phyloP scores from a whole-genome alignment of 1,284 basidiomycete species.

The Trichosporon inkin region DNA sequence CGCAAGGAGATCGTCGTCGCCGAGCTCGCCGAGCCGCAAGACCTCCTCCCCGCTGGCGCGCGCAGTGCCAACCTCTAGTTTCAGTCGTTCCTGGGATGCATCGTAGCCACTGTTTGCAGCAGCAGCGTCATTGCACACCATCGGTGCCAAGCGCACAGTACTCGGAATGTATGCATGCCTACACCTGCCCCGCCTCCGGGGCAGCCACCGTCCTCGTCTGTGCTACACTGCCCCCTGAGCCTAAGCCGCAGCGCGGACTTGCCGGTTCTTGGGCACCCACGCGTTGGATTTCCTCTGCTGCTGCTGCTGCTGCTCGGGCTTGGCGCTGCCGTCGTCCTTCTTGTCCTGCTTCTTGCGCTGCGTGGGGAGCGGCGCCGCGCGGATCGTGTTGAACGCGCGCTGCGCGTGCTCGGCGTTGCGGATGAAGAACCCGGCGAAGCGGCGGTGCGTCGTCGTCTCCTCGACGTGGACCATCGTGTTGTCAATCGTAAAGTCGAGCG shows the following conservation, averaged over 20 bases:
- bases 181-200: not conserved
- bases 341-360: conserved; percentile 29
- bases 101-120: not conserved
- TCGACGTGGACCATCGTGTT: conserved; percentile 92
- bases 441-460: conserved; percentile 83
- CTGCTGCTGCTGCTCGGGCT: not conserved
- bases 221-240: too few species aligned
- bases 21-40: conserved; percentile 13
- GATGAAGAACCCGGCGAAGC: conserved; percentile 96
- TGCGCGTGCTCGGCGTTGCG: conserved; percentile 86
- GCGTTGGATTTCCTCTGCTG: conserved; percentile 20
- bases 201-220: conserved; percentile 4
- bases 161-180: conserved; percentile 8
- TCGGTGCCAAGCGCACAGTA: not conserved
- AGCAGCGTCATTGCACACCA: not conserved
- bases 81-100: not conserved
- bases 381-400: conserved; percentile 72
- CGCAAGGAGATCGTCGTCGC: conserved; percentile 26
- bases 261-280: conserved; percentile 32
- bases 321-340: conserved; percentile 12
- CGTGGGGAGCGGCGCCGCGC: conserved; percentile 62
- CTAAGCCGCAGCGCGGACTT: conserved; percentile 30
- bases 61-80: conserved; percentile 14
- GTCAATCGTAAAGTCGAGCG: conserved; percentile 92
- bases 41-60: conserved; percentile 16